Percentiles rank a stretch among this genome's conserved stretches.
phyloP scores from a whole-genome alignment of 2,329 filamentous ascomycete species.

The Colletotrichum liaoningense region DNA sequence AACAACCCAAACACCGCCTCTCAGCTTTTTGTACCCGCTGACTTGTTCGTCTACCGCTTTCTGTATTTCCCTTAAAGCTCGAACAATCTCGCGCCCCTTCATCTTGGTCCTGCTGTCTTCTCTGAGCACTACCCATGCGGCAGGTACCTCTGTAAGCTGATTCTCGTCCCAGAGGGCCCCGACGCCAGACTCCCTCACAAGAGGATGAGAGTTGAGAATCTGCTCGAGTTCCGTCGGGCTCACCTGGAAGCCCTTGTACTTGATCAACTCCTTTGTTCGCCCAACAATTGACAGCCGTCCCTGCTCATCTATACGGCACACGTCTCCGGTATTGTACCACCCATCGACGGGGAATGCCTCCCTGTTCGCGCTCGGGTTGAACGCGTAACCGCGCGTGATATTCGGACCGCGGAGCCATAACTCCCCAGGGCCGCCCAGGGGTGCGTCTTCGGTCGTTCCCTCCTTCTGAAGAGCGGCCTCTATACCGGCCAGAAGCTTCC shows the following conservation, averaged over 20 bases:
- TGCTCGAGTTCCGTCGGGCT: constrained; percentile 51
- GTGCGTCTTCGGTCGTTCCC: constrained; percentile 48
- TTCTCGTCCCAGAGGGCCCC: constrained; percentile 49
- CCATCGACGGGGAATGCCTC: constrained; percentile 49
- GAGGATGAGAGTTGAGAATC: constrained; percentile 49
- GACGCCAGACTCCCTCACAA: constrained; percentile 49
- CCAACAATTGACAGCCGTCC: constrained; percentile 50
- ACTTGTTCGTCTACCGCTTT: constrained; percentile 47
- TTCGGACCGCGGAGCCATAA: constrained; percentile 57
- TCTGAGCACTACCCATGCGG: constrained; percentile 51
- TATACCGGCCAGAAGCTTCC: constrained; percentile 50
- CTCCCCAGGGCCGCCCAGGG: constrained; percentile 52
- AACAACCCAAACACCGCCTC: constrained; percentile 50
- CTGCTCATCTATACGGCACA: constrained; percentile 49
- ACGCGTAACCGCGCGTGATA: constrained; percentile 54
- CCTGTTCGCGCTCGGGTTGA: constrained; percentile 50
- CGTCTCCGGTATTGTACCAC: constrained; percentile 60
- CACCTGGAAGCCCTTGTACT: constrained; percentile 56
- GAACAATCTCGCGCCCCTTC: constrained; percentile 11
- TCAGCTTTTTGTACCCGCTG: constrained; percentile 54
- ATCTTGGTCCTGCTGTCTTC: constrained; percentile 32
- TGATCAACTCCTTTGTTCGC: constrained; percentile 54
- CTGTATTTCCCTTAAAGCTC: constrained; percentile 31
- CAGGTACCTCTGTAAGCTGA: constrained; percentile 51
- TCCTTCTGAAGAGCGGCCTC: constrained; percentile 53